Evolutionary conservation across 1,139 yeast genomes (phyloP).

Genomic region (Debaryomyces psychrophilus): DNA sequence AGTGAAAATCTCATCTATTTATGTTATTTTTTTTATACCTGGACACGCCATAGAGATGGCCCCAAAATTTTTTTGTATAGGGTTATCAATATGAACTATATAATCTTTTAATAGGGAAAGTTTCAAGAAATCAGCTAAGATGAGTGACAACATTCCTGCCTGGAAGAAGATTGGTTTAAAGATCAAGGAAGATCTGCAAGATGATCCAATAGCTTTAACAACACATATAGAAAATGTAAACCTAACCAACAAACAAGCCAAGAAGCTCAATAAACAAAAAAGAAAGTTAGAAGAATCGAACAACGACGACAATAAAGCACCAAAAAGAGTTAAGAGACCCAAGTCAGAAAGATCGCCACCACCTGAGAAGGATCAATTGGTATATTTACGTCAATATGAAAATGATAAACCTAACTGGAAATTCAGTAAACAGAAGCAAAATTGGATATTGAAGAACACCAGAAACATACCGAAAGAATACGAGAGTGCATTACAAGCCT

Average conservation of each 20-base stretch:
- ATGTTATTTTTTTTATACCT: constrained; percentile 1
- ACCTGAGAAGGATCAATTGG: constrained; percentile 80
- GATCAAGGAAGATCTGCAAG: constrained; percentile 46
- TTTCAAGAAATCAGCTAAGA: background rate
- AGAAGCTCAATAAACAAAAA: constrained; percentile 43
- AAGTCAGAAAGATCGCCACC: constrained; percentile 74
- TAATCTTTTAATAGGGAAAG: background rate
- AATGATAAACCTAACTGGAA: constrained; percentile 75
- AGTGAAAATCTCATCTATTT: constrained; percentile 1
- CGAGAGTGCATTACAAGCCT: constrained; percentile 54
- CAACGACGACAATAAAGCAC: constrained; percentile 51
- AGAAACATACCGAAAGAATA: constrained; percentile 59
- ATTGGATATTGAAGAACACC: constrained; percentile 82
- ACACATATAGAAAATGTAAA: constrained; percentile 50
- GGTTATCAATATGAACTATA: background rate
- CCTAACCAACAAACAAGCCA: constrained; percentile 50
- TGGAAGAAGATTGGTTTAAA: constrained; percentile 87
- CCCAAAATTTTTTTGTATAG: constrained; percentile 4
- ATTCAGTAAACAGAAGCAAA: constrained; percentile 91
- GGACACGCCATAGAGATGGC: constrained; percentile 7
- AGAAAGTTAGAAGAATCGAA: constrained; percentile 27
- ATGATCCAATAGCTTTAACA: constrained; percentile 45
- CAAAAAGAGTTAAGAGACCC: constrained; percentile 76
- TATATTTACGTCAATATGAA: constrained; percentile 67
- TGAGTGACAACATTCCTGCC: constrained; percentile 60